Evolutionary conservation across 106 monocot genomes (phyloP).

Genomic region (Dendrobium officinale): DNA sequence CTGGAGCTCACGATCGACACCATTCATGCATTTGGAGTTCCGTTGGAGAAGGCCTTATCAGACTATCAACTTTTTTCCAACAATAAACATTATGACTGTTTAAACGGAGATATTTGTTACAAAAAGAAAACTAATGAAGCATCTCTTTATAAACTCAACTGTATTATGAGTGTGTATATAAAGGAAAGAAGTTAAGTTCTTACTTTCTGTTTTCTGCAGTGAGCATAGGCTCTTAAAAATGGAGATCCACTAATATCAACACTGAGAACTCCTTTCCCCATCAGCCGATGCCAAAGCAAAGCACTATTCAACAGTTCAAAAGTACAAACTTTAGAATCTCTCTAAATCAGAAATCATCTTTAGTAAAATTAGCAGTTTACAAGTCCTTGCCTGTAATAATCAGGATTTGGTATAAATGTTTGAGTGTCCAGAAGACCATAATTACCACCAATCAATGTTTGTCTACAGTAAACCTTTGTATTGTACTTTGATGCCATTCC

Average conservation of each 20-base stretch:
- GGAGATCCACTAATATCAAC: slow-evolving; percentile 48
- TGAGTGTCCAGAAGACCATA: slow-evolving; percentile 80
- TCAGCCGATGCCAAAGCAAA: slow-evolving; percentile 70
- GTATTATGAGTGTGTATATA: not conserved
- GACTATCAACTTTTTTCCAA: too few relatives aligned
- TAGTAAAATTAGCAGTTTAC: not conserved
- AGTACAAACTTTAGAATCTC: not conserved
- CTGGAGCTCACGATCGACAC: too few relatives aligned
- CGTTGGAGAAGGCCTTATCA: too few relatives aligned
- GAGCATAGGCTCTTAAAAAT: slow-evolving; percentile 71
- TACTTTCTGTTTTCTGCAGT: slow-evolving; percentile 58
- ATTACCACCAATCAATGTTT: slow-evolving; percentile 78
- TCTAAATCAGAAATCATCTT: not conserved
- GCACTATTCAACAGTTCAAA: slow-evolving; percentile 32
- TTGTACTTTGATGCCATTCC: slow-evolving; percentile 75
- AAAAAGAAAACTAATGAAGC: too few relatives aligned
- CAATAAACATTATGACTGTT: too few relatives aligned
- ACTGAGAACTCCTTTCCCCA: slow-evolving; percentile 75
- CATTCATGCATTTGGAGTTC: too few relatives aligned
- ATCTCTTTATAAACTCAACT: too few relatives aligned
- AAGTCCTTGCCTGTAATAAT: slow-evolving; percentile 68
- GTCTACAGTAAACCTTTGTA: slow-evolving; percentile 68
- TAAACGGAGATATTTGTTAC: too few relatives aligned
- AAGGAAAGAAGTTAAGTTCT: not conserved
- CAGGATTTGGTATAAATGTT: slow-evolving; percentile 86